Evolutionary conservation across 2,329 filamentous ascomycete species (phyloP), one percentile per base, ranked within the genome.

Genomic region (Hymenoscyphus infarciens): DNA sequence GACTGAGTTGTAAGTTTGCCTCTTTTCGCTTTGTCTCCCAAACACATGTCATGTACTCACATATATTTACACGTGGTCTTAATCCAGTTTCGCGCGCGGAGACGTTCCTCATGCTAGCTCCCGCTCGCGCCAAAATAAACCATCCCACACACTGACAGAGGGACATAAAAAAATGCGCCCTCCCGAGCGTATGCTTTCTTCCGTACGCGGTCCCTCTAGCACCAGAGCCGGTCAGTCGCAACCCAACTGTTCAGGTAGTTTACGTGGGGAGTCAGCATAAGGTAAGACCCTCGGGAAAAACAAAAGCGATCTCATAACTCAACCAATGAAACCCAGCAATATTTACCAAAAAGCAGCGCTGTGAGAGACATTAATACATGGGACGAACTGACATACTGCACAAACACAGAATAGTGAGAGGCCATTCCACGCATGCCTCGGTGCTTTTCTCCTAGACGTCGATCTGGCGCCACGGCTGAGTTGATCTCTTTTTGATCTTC

Each of bases 381-480:
- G 16, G n/a, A 42, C 16, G 39, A n/a, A 42, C 19, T 42, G 8
- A 16, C 39, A 42, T n/a, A 42, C 16, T 49, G n/a, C 42, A 13
- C 42, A 49, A 19, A 49, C 8, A 6, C 42, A 22, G 10, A 22
- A 49, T 15, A 49, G 42, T 19, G 42, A 19, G 42, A 19, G 7
- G 22, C 16, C 7, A 49, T 49, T 6, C 6, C 42, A 19, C 42
- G 33, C 33, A 35, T 15, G 33, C 33, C 33, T 15, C 33, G 8
- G 33, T 35, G 13, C 10, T 35, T 35, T 35, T 35, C 33, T 35
- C n/a, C 42, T 25, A 49, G 42, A 8, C 42, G 42, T 49, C 42
- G 42, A 49, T 49, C 42, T 22, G 42, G n/a, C 42, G 42, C 42
- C 42, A 22, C 42, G 42, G 53, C 53, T 55, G 53, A 55, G 31